These are phyloP conservation scores for Venturia pyrina DNA, from an alignment of 2,329 filamentous ascomycete species.

Conservation along the genomic window DNA sequence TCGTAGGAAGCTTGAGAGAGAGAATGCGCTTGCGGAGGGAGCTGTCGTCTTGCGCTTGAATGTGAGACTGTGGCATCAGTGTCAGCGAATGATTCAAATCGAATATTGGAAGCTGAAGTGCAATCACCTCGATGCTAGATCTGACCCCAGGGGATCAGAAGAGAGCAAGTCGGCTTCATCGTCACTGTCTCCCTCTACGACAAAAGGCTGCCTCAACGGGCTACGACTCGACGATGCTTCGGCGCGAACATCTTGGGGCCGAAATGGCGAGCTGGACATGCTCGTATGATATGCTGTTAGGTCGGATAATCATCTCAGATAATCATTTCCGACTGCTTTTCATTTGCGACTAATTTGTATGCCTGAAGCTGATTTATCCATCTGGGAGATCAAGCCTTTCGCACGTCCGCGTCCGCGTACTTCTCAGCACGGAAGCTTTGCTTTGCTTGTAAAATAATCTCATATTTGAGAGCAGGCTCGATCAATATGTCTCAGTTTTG, in stretches of 20 bases:
- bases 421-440: background rate
- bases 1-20: slow-evolving; percentile 34
- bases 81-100: background rate
- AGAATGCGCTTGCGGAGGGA: slow-evolving; percentile 27
- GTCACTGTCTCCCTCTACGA: slow-evolving; percentile 32
- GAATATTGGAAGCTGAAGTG: background rate
- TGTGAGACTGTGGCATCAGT: slow-evolving; percentile 38
- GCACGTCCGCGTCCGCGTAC: background rate
- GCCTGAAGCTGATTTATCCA: background rate
- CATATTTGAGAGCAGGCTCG: background rate
- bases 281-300: background rate
- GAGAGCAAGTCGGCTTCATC: slow-evolving; percentile 41
- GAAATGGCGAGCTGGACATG: slow-evolving; percentile 12
- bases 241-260: background rate
- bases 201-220: slow-evolving; percentile 11
- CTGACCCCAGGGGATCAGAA: slow-evolving; percentile 46
- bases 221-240: slow-evolving; percentile 8
- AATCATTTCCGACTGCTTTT: background rate
- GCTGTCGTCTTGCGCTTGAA: slow-evolving; percentile 61
- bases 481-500: too few species aligned
- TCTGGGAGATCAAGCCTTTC: background rate
- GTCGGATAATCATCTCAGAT: background rate
- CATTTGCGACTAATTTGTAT: background rate
- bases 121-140: slow-evolving; percentile 35
- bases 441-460: too few species aligned